phyloP scores from a whole-genome alignment of 2,329 filamentous ascomycete species.

The Parasarocladium wereldwijsianum region DNA sequence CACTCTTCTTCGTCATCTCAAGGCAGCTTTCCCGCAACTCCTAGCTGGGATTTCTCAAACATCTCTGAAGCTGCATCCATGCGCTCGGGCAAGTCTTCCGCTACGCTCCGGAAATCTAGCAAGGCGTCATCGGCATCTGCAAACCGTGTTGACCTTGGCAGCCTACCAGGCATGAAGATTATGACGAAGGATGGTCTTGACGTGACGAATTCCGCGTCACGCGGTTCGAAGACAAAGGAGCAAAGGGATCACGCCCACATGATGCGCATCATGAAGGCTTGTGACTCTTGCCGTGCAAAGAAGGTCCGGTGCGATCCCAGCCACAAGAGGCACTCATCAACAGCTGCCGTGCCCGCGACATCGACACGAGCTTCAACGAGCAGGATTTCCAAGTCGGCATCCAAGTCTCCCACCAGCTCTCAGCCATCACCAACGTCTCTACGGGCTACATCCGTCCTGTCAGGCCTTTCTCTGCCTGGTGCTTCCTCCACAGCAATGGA shows the following conservation, averaged over 20 bases:
- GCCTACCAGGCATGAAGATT: conserved; percentile 50
- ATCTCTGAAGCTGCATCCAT: conserved; percentile 15
- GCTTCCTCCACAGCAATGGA: no score
- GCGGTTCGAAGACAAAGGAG: conserved; percentile 52
- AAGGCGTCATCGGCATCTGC: conserved; percentile 9
- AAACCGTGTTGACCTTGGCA: conserved; percentile 29
- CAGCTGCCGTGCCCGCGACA: conserved; percentile 3
- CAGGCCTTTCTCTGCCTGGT: no score
- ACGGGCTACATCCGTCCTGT: no score
- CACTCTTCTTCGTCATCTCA: conserved; percentile 32
- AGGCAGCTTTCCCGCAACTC: conserved; percentile 33
- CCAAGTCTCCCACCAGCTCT: no score
- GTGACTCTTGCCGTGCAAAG: conserved; percentile 45
- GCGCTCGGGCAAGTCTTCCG: conserved; percentile 15
- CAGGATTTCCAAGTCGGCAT: no score
- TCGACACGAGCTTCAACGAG: conserved; percentile 4
- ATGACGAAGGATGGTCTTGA: conserved; percentile 49
- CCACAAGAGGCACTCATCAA: conserved; percentile 34
- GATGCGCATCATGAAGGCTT: conserved; percentile 55
- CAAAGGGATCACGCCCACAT: conserved; percentile 52
- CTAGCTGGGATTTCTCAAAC: conserved; percentile 31
- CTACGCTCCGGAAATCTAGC: conserved; percentile 2
- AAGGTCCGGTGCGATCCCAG: conserved; percentile 49
- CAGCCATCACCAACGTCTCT: no score
- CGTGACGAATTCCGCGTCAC: conserved; percentile 46